Conservation (phyloP, 352 stramenopile species). For the Lagenidium giganteum region DNA sequence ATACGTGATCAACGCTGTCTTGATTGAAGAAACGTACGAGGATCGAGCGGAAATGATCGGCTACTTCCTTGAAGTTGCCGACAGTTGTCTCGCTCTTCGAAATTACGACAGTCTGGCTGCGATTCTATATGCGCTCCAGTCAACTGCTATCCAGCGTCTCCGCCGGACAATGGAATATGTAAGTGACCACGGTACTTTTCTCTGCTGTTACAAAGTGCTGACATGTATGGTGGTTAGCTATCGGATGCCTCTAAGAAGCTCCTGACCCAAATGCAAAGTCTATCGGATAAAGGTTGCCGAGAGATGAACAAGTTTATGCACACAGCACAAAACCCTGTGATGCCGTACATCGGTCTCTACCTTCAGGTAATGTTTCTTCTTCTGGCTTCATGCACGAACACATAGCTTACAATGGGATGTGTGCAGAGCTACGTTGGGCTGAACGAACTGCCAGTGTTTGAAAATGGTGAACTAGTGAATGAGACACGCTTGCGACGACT, state of each 20-base stretch:
- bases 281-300: constrained; percentile 78
- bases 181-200: constrained; percentile 12
- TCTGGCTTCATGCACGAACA: not conserved
- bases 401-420: not conserved
- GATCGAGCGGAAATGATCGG: constrained; percentile 66
- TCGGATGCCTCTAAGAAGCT: constrained; percentile 55
- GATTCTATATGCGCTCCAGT: constrained; percentile 83
- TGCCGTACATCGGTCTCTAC: constrained; percentile 86
- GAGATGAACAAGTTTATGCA: constrained; percentile 87
- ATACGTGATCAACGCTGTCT: constrained; percentile 77
- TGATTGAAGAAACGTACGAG: constrained; percentile 60
- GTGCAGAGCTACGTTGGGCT: constrained; percentile 68
- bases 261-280: constrained; percentile 72
- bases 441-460: constrained; percentile 73
- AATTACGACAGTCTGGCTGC: constrained; percentile 83
- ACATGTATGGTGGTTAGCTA: constrained; percentile 29
- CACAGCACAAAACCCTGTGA: constrained; percentile 59
- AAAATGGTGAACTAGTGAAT: constrained; percentile 65
- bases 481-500: constrained; percentile 62
- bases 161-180: constrained; percentile 72
- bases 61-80: constrained; percentile 79
- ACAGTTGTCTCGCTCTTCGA: constrained; percentile 62
- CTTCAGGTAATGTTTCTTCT: constrained; percentile 48
- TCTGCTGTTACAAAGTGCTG: not conserved
- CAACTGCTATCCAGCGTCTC: constrained; percentile 79